Evolutionary conservation across 2,329 filamentous ascomycete species (phyloP), one percentile per base, ranked within the genome.

Genomic region (Ramularia collo-cygni): DNA sequence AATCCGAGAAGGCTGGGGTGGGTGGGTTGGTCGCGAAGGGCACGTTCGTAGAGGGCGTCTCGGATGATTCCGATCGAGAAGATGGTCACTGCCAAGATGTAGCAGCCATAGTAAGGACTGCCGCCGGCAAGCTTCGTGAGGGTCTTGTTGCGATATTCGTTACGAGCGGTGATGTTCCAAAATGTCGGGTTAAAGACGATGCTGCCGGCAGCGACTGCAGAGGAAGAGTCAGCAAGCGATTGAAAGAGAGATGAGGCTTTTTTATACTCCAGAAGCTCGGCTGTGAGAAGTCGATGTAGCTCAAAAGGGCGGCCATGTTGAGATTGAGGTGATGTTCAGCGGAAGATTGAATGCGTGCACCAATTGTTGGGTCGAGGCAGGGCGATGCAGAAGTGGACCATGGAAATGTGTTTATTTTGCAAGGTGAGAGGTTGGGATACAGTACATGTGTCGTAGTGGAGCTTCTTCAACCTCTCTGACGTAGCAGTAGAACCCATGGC

Each of bases 141-240:
- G 63, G 87, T 70, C 62, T 89, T 89, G 65, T 85, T 88, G 67
- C 81, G 83, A 70, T 96, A 96, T 70, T 98, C 92, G 90, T 62
- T 47, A 57, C 88, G 82, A 46, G 88, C 88, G 53, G 87, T 80
- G 57, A 88, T 84, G 64, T 98, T 98, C 92, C 92, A 98, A 67
- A 95, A 96, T n/a, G 92, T 82, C 15, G 92, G 92, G 67, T 98
- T 98, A 68, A 98, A 96, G 35, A 82, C 75, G 66, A 98, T 94
- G 38, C 85, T 77, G 40, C 72, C 74, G 33, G 50, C 53, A 12
- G 54, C 46, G 28, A 56, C 48, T 54, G 41, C 24, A 37, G 5
- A 15, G 26, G 24, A 38, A 17, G 14, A 16, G 32, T 15, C 13
- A 35, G 26, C 38, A 39, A 37, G 35, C 32, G 15, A 42, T 14